Percentiles rank a stretch among this genome's conserved stretches.
Conservation (phyloP, 2,329 filamentous ascomycete genomes). For the Dendrostoma leiphaemia region DNA sequence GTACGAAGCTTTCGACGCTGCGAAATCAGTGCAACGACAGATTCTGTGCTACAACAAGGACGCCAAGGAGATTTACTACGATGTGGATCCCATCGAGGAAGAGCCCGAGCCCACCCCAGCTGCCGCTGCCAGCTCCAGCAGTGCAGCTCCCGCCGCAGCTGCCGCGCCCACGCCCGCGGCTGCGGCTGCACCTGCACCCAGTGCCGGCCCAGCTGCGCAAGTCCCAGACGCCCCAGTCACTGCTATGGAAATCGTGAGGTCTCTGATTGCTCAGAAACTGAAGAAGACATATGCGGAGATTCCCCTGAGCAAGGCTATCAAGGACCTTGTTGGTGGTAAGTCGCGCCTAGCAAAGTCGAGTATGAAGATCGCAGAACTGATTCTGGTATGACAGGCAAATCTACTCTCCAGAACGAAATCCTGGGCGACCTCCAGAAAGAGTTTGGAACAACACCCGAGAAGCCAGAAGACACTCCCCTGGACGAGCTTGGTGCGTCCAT, state of each 20-base stretch:
- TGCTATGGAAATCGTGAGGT: constrained; percentile 84
- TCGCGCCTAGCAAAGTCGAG: constrained; percentile 23
- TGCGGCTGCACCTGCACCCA: constrained; percentile 60
- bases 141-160: constrained; percentile 52
- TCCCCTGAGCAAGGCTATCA: constrained; percentile 94
- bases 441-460: constrained; percentile 96
- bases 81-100: constrained; percentile 91
- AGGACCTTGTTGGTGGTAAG: constrained; percentile 95
- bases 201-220: constrained; percentile 81
- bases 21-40: constrained; percentile 92
- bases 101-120: constrained; percentile 66
- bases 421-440: constrained; percentile 97
- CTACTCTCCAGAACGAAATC: constrained; percentile 97
- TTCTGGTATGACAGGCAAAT: constrained; percentile 80
- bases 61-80: constrained; percentile 98
- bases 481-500: constrained; percentile 94
- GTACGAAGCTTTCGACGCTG: constrained; percentile 98
- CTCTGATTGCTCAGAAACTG: constrained; percentile 92
- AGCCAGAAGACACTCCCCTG: constrained; percentile 94
- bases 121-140: constrained; percentile 47
- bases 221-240: constrained; percentile 84
- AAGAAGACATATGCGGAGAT: constrained; percentile 91
- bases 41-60: constrained; percentile 99
- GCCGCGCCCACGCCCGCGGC: constrained; percentile 53
- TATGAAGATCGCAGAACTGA: too few species aligned